Conservation (phyloP, 139 green algal species). For the Gonium pectorale region DNA sequence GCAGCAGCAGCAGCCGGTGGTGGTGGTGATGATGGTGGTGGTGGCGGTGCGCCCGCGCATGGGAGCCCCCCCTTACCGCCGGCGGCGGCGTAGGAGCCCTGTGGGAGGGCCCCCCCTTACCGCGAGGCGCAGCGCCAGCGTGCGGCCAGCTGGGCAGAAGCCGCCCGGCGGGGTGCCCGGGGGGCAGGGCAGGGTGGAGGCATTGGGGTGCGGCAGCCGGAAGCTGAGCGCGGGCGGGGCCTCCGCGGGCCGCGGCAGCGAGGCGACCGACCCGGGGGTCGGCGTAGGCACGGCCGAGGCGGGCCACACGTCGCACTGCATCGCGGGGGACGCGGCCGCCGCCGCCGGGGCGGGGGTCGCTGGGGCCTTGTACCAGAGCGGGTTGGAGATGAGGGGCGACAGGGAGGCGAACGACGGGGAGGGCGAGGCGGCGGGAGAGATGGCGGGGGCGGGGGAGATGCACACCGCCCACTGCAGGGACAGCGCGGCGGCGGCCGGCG, state of each 20-base stretch:
- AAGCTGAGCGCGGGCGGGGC: not conserved
- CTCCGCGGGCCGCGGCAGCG: not conserved
- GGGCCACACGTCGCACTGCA: conserved; percentile 23
- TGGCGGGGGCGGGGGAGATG: not conserved
- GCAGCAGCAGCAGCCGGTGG: not conserved
- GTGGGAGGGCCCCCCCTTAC: not conserved
- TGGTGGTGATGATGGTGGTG: not conserved
- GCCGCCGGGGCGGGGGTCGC: not conserved
- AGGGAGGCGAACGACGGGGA: not conserved
- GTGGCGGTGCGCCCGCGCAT: too few relatives aligned
- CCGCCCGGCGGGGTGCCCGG: not conserved
- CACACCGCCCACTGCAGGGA: not conserved
- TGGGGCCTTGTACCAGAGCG: not conserved
- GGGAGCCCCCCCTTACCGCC: too few relatives aligned
- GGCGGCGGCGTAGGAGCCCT: not conserved
- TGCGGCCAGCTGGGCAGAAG: conserved; percentile 6
- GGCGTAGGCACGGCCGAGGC: not conserved
- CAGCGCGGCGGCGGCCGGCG: not conserved
- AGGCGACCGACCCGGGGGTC: not conserved
- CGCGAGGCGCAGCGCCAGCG: not conserved
- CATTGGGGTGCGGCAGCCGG: not conserved
- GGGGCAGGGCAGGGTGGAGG: not conserved
- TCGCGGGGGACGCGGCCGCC: not conserved
- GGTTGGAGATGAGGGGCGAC: not conserved
- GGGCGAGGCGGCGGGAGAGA: not conserved